Base-by-base conservation (phyloP, 2,329 filamentous ascomycete species). In the Dothideomycetes sp. region DNA sequence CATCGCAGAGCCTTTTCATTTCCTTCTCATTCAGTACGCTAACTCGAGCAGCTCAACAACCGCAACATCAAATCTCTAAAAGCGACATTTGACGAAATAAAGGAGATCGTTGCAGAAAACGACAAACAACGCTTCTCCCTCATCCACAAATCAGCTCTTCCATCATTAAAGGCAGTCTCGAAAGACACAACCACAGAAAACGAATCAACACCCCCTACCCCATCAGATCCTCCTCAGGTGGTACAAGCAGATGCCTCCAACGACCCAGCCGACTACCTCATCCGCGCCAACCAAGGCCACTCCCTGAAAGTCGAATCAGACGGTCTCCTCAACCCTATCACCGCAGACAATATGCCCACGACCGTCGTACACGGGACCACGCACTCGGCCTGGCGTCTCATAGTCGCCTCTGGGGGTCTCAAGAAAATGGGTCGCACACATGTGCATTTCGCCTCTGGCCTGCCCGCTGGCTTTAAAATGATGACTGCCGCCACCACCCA, bases 271-370 rank as follows among this genome's bases (percentile, higher is more conserved):
- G 70, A 82, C 58, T 95, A 80, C 66, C 70, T 93, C 22, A 95
- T 98, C 63, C 86, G 91, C 53, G 91, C 91, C 19, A 94, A 93
- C 55, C 91, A 96, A 65, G 91, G 91, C 40, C 91, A 96, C 66
- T 86, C 77, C 52, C 84, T 98, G 55, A 77, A 78, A 53, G 64
- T 80, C 27, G 80, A 84, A 19, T 77, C 77, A n/a, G 75, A 80
- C 34, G 73, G 73, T 0, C 71, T 93, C 2, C 73, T 94, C 3
- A 72, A 69, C 15, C 78, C 80, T 5, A 68, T 95, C 42, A 79
- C 76, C 1, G 55, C 75, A 2, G 48, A 51, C 2, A 53, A 54
- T 22, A n/a, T 49, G 11, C 56, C 58, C 18, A 34, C 39, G 2
- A 49, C 44, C 3, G 84, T 87, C 3, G 75, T 96, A 3, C 88